phyloP scores from a whole-genome alignment of 805 yeast species.

The Lachancea sp. region DNA sequence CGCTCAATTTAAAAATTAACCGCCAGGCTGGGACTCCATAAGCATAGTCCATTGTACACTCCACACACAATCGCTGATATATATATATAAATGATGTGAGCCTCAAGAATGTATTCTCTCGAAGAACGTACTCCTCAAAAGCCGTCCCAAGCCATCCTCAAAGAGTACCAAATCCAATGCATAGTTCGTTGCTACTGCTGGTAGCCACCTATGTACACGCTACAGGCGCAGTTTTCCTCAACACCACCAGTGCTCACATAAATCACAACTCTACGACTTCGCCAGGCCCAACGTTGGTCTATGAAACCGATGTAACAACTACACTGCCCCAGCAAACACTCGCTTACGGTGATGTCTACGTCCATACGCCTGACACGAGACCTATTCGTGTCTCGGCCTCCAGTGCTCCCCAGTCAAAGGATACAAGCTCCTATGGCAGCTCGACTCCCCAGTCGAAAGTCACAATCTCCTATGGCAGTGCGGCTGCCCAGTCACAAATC shows the following conservation, averaged over 20 bases:
- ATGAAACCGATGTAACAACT: conserved; percentile 3
- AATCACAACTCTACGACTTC: too few species aligned
- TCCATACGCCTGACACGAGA: conserved; percentile 1
- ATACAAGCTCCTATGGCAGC: too few species aligned
- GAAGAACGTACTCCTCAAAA: neutral
- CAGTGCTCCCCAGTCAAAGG: too few species aligned
- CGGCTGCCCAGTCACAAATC: neutral
- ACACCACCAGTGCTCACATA: neutral
- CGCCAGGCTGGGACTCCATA: too few species aligned
- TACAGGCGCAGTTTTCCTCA: neutral
- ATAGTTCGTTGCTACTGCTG: neutral
- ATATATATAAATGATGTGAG: too few species aligned
- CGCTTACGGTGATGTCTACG: conserved; percentile 11
- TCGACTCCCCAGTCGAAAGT: too few species aligned
- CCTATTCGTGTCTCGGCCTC: conserved; percentile 11
- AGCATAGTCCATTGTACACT: too few species aligned
- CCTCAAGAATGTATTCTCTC: neutral
- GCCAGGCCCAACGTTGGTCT: neutral
- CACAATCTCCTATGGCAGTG: neutral
- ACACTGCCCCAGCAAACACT: conserved; percentile 5
- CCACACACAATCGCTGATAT: too few species aligned
- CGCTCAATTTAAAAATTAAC: too few species aligned
- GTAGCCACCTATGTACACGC: neutral
- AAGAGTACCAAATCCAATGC: neutral
- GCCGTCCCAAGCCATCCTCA: neutral